Evolutionary conservation across 2,329 filamentous ascomycete species (phyloP).

Genomic region (Trichoderma atroviride): DNA sequence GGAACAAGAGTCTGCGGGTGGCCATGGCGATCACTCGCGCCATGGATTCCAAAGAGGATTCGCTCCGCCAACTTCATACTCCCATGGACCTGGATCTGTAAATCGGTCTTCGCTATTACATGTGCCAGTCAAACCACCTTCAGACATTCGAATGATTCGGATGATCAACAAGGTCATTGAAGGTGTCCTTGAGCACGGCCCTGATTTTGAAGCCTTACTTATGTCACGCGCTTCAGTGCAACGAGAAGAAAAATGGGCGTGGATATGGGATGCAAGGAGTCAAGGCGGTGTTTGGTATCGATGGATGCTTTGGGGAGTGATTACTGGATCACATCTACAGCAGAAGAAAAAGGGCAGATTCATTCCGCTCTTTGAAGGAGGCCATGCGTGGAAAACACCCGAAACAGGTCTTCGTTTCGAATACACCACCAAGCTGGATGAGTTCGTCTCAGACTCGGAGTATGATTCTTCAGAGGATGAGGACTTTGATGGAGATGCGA

Average conservation of each 20-base stretch:
- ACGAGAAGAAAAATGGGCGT: constrained; percentile 86
- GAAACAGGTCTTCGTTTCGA: constrained; percentile 77
- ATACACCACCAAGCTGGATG: constrained; percentile 73
- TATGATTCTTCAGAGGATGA: constrained; percentile 89
- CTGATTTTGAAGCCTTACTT: constrained; percentile 86
- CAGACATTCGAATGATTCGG: constrained; percentile 75
- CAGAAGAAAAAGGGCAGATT: constrained; percentile 53
- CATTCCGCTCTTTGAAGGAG: constrained; percentile 72
- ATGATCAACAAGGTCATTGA: constrained; percentile 90
- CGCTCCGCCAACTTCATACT: constrained; percentile 75
- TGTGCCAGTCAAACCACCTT: constrained; percentile 74
- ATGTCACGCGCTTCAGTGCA: constrained; percentile 87
- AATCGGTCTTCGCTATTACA: constrained; percentile 57
- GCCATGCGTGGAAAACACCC: constrained; percentile 76
- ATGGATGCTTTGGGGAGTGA: constrained; percentile 84
- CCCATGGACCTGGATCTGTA: constrained; percentile 45
- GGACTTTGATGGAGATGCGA: constrained; percentile 63
- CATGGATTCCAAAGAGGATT: constrained; percentile 62
- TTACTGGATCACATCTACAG: constrained; percentile 63
- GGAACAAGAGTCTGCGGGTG: constrained; percentile 44
- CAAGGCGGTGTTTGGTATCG: constrained; percentile 86
- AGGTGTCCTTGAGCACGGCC: constrained; percentile 73
- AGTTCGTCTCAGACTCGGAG: constrained; percentile 81
- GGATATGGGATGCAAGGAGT: constrained; percentile 86
- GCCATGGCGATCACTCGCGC: constrained; percentile 43